Evolutionary conservation across 768 basidiomycete species (phyloP).

Genomic region (Podaxis sp.): DNA sequence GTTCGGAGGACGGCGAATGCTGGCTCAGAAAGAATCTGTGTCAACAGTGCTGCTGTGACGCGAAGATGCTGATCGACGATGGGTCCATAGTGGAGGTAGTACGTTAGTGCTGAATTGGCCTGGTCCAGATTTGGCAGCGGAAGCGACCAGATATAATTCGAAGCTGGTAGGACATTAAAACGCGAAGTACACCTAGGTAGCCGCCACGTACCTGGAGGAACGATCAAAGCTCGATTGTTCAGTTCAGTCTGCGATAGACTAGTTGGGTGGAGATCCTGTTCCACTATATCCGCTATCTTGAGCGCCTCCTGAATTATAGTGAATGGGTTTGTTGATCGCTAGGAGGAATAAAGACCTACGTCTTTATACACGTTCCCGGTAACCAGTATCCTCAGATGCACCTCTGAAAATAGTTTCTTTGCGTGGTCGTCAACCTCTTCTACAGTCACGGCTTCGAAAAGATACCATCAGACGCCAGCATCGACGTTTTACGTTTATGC

Average conservation of each 20-base stretch:
- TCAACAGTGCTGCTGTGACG: constrained; percentile 68
- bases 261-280: constrained; percentile 58
- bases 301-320: constrained; percentile 65
- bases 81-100: constrained; percentile 81
- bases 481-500: constrained; percentile 26
- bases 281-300: constrained; percentile 67
- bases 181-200: neutral
- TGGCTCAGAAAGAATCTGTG: constrained; percentile 87
- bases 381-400: constrained; percentile 72
- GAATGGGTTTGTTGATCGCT: neutral
- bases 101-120: constrained; percentile 83
- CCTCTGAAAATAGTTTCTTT: constrained; percentile 54
- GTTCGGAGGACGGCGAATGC: constrained; percentile 90
- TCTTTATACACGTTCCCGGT: constrained; percentile 85
- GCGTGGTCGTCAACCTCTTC: constrained; percentile 71
- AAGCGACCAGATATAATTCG: constrained; percentile 64
- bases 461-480: neutral
- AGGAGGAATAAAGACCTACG: constrained; percentile 40
- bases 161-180: constrained; percentile 43
- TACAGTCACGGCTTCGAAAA: constrained; percentile 60
- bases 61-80: constrained; percentile 62
- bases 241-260: constrained; percentile 57
- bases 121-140: constrained; percentile 82
- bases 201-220: constrained; percentile 58
- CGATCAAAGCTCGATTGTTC: constrained; percentile 56